A percentile compares a stretch with the other conserved stretches of the same genome.
These are phyloP conservation scores for Tetragonia tetragonoides DNA, from an alignment of 148 eudicot species.

Conservation along the genomic window DNA sequence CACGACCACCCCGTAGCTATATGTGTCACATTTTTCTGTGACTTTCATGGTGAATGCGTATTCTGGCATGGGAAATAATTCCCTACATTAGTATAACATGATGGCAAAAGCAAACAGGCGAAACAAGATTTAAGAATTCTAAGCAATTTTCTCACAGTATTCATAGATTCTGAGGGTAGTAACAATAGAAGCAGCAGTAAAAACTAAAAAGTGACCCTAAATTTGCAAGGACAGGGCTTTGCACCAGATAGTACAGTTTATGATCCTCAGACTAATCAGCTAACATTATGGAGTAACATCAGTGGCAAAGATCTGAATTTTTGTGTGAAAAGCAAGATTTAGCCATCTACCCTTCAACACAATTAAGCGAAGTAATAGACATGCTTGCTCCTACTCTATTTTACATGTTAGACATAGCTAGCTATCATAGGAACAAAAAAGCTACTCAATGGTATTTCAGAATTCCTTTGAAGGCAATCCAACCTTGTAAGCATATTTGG, in stretches of 20 bases:
- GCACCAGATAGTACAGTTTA: too few relatives aligned
- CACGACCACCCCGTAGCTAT: constrained; percentile 84
- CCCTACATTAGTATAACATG: background rate
- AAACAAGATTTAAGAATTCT: background rate
- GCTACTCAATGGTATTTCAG: background rate
- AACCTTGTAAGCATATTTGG: background rate
- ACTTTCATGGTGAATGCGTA: constrained; percentile 92
- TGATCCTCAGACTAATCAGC: too few relatives aligned
- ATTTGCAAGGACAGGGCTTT: too few relatives aligned
- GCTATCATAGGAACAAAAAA: background rate
- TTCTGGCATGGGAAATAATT: constrained; percentile 32
- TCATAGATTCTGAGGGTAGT: too few relatives aligned
- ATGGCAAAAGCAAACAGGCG: background rate
- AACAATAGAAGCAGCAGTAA: too few relatives aligned
- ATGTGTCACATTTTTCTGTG: constrained; percentile 79
- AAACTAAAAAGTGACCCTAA: too few relatives aligned
- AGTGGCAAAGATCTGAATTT: too few relatives aligned
- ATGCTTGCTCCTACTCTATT: background rate
- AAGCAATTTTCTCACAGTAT: too few relatives aligned
- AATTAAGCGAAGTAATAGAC: background rate
- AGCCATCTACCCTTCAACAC: too few relatives aligned
- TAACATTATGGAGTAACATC: too few relatives aligned
- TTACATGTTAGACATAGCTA: background rate
- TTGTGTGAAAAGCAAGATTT: too few relatives aligned
- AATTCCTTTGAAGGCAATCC: background rate